These are phyloP conservation scores for Evernia prunastri DNA, from an alignment of 495 filamentous ascomycete species.

Conservation along the genomic window DNA sequence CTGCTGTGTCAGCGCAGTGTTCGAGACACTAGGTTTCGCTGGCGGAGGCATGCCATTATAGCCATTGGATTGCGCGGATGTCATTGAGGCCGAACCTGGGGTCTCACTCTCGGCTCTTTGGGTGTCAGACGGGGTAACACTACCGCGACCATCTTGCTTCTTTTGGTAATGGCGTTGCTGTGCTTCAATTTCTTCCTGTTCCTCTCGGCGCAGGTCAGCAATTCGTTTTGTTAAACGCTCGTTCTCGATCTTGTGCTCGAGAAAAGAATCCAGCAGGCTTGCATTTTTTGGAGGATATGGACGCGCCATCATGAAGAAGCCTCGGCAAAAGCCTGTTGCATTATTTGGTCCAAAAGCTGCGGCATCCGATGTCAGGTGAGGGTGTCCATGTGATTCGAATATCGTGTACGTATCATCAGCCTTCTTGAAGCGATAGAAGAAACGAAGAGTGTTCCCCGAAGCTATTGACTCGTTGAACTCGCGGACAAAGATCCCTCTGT, in stretches of 20 bases:
- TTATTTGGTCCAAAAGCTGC: conserved; percentile 52
- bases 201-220: conserved; percentile 75
- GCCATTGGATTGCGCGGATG: conserved; percentile 29
- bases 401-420: conserved; percentile 67
- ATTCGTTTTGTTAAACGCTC: conserved; percentile 80
- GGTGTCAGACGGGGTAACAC: conserved; percentile 48
- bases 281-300: conserved; percentile 88
- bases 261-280: conserved; percentile 78
- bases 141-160: conserved; percentile 48
- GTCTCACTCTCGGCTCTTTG: conserved; percentile 31
- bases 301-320: conserved; percentile 89
- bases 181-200: conserved; percentile 64
- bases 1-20: conserved; percentile 63
- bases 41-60: conserved; percentile 60
- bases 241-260: conserved; percentile 98
- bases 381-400: conserved; percentile 86
- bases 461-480: conserved; percentile 91
- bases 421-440: conserved; percentile 85
- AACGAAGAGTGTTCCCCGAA: conserved; percentile 66
- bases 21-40: conserved; percentile 53
- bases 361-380: conserved; percentile 71
- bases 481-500: conserved; percentile 73
- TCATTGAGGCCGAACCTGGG: conserved; percentile 28
- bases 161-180: conserved; percentile 46
- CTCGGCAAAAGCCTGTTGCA: conserved; percentile 65